Base-by-base conservation (phyloP, 331 rosid species). In the Rhamnella rubrinervis region DNA sequence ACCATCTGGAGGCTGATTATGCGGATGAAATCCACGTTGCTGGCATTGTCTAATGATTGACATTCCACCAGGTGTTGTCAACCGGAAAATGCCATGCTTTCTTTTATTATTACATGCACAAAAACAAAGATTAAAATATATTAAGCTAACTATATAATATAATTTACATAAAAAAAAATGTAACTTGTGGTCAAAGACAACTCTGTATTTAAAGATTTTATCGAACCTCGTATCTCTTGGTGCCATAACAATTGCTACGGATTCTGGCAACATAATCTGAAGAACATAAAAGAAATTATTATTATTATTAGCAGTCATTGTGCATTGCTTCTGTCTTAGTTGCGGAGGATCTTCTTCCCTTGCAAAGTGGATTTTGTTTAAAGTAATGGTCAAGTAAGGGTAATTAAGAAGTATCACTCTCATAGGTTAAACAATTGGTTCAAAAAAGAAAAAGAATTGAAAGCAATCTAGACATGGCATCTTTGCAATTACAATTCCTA, bases 211-310 rank as follows among this genome's bases (percentile, higher is more conserved):
- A 39, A 17, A 49, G 57, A 28, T 20, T 75, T 85, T 80, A 83
- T 96, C 87, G 88, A 28, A 40, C 47, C 89, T 68, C 60, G 82
- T 76, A 80, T 89, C 98, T 69, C 19, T 78, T 41, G 98, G 98
- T 8, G 98, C 98, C 98, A 93, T 93, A 78, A 93, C 97, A 76
- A 93, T 91, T 37, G 97, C 98, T 63, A 93, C 96, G 65, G 98
- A 59, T 84, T 93, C 98, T 3, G 98, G 98, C 87, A 91, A 82
- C 98, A 93, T 93, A 76, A 91, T 89, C 98, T 93, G 76, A 47
- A 78, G 52, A 78, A 65, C 72, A 50, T 59, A 73, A 17, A 65
- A 62, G 65, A n/a, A 75, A 51, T 65, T 63, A 18, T 46, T 16
- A 51, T 12, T 15, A 51, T 65, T 63, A 18, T 51, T 16, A 51